Evolutionary conservation across 352 stramenopile genomes (phyloP), one percentile per base, ranked within the genome.

Genomic region (Poterioochromonas sp.): DNA sequence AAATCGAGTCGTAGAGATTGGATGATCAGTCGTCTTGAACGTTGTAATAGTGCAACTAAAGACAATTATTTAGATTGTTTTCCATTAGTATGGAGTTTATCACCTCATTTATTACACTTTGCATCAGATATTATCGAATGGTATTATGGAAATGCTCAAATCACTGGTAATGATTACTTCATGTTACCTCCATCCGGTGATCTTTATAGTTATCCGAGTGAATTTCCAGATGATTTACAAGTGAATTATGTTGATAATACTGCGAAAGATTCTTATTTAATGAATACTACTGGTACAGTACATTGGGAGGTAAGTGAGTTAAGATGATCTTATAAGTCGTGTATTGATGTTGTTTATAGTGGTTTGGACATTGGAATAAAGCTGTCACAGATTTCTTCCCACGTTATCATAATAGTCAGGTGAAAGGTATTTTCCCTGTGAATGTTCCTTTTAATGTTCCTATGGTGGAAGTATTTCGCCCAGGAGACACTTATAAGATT

Each of bases 121-220:
- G 77, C 77, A n/a, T 63, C 77, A n/a, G 77, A 64, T 32, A 35
- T 43, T 11, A 22, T 78, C 1, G 26, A 41, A 18, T 80, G 77
- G 77, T 80, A 78, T 74, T 76, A 76, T 34, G 34, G 29, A 3
- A 12, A n/a, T 41, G 54, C 32, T 20, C 39, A 18, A 34, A 22
- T n/a, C 43, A 80, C 47, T 35, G 64, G 63, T 3, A 18, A 62
- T 47, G 77, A 80, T 74, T 80, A 43, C 39, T 80, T 80, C 37
- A 76, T 80, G 51, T 54, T 80, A 20, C 77, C 77, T 18, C 77
- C 77, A 51, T 63, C 32, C 0, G 77, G 77, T 12, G 58, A 63
- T 8, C 49, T 80, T 32, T 80, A 80, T 44, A 41, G 54, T 3
- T 80, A 80, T 44, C 77, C 77, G 5, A n/a, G 32, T 11, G 65